Percentiles rank a stretch among this genome's conserved stretches.
phyloP scores from a whole-genome alignment of 2,329 filamentous ascomycete species.

The Colletotrichum simmondsii region DNA sequence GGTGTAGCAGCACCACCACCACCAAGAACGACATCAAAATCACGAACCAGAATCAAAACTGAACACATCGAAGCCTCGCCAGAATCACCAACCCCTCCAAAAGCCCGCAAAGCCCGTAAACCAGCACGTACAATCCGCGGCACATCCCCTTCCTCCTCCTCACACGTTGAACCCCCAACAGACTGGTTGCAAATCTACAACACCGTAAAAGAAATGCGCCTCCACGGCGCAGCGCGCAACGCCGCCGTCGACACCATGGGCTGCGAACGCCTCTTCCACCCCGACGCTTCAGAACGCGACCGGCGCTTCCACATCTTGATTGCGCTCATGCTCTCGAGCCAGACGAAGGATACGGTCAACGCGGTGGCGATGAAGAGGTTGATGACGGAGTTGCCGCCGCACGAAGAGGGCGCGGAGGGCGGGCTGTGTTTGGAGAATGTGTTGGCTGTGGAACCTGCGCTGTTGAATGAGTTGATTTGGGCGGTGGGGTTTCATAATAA shows the following conservation, averaged over 20 bases:
- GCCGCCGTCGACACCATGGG: slow-evolving; percentile 98
- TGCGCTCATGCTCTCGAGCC: slow-evolving; percentile 88
- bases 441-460: slow-evolving; percentile 73
- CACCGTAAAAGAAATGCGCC: slow-evolving; percentile 81
- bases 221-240: slow-evolving; percentile 65
- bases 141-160: slow-evolving; percentile 44
- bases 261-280: slow-evolving; percentile 79
- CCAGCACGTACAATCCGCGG: slow-evolving; percentile 54
- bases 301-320: slow-evolving; percentile 88
- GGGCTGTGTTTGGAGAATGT: slow-evolving; percentile 82
- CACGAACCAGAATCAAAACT: slow-evolving; percentile 46
- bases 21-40: neutral
- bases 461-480: slow-evolving; percentile 79
- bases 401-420: slow-evolving; percentile 52
- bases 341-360: slow-evolving; percentile 94
- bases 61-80: slow-evolving; percentile 45
- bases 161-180: slow-evolving; percentile 68
- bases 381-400: slow-evolving; percentile 76
- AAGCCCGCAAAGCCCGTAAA: slow-evolving; percentile 51
- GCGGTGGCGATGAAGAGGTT: slow-evolving; percentile 84
- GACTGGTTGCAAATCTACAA: slow-evolving; percentile 89
- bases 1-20: slow-evolving; percentile 34
- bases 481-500: slow-evolving; percentile 95
- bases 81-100: slow-evolving; percentile 39
- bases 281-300: slow-evolving; percentile 59